Evolutionary conservation across 176 grass and related monocot genomes (phyloP).

Genomic region (Eleusine indica): DNA sequence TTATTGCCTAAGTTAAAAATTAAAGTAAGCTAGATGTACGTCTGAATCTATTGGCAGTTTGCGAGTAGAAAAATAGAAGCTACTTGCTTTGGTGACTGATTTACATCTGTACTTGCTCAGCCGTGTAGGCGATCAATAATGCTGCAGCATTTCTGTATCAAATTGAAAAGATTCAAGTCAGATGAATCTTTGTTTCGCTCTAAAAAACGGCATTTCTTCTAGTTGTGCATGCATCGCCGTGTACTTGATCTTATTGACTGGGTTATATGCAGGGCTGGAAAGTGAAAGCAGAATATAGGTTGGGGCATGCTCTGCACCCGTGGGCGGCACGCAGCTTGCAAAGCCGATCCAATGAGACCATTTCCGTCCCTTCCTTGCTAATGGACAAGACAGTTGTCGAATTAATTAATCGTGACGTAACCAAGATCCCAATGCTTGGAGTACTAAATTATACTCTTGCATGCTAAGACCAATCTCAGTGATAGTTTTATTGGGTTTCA

Average conservation of each 20-base stretch:
- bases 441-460: neutral
- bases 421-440: neutral
- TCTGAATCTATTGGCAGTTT: constrained; percentile 22
- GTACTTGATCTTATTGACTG: neutral
- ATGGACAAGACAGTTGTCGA: neutral
- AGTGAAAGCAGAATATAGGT: neutral
- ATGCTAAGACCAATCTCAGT: no score
- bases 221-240: no score
- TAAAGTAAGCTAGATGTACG: neutral
- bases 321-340: constrained; percentile 40
- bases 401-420: neutral
- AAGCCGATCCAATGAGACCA: neutral
- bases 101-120: neutral
- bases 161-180: neutral
- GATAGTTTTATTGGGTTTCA: no score
- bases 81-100: neutral
- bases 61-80: neutral
- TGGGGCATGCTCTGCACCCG: neutral
- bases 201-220: neutral
- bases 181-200: neutral
- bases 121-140: neutral
- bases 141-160: neutral
- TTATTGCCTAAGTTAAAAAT: constrained; percentile 10
- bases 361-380: neutral
- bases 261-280: neutral